A percentile compares a stretch with the other conserved stretches of the same genome.
Conservation (phyloP, 257 asterid genomes). For the Solanum verrucosum region DNA sequence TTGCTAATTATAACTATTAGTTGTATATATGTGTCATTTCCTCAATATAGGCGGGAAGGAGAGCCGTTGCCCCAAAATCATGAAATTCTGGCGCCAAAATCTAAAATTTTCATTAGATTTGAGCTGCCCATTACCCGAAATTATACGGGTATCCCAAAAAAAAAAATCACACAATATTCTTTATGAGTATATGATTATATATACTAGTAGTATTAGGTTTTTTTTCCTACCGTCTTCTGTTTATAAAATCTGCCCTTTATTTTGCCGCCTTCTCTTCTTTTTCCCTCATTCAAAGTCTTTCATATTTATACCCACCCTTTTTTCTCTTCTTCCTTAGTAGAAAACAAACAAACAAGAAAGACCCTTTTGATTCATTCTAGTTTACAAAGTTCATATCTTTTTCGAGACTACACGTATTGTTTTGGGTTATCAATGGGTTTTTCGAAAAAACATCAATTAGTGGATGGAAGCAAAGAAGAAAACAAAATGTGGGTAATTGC, state of each 20-base stretch:
- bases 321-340: not conserved
- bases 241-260: conserved; percentile 5
- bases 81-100: conserved; percentile 51
- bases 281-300: conserved; percentile 9
- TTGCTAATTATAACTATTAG: too few relatives aligned
- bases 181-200: not conserved
- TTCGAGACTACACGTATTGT: not conserved
- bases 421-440: conserved; percentile 31
- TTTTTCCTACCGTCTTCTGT: not conserved
- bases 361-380: conserved; percentile 24
- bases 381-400: not conserved
- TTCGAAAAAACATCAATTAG: conserved; percentile 44
- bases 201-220: not conserved
- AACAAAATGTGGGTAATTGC: conserved; percentile 63
- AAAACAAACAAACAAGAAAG: conserved; percentile 3
- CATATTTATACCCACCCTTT: conserved; percentile 2
- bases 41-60: conserved; percentile 4
- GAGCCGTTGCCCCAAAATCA: conserved; percentile 38
- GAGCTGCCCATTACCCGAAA: conserved; percentile 29
- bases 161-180: not conserved
- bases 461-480: conserved; percentile 39
- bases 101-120: not conserved
- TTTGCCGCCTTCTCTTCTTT: conserved; percentile 53
- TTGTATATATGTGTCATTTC: too few relatives aligned
- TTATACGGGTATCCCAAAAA: conserved; percentile 34